Evolutionary conservation across 345 rosid species (phyloP), one percentile per base, ranked within the genome.

Genomic region (Trapa incisa): DNA sequence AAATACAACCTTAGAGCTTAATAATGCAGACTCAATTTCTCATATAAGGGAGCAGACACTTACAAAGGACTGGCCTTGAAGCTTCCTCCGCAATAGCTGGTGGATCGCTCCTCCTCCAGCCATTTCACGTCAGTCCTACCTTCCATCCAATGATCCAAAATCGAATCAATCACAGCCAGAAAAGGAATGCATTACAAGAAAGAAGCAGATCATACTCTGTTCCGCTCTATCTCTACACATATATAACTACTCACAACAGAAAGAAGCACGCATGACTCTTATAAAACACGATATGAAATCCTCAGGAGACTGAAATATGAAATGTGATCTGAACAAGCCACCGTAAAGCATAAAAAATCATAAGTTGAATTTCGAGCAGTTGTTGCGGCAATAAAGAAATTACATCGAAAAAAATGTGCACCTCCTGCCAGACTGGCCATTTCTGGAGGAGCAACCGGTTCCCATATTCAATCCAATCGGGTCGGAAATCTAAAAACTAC

Each of bases 91-190:
- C 70, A 93, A 83, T 72, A 90, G 92, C 81, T 84, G 98, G 81
- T 80, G 92, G 83, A 93, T 88, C 64, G 88, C 68, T 73, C 94
- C 96, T 79, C 96, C 97, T 79, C 97, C 97, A 84, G 82, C 92
- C 98, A 93, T 93, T 79, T 80, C 66, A 32, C 66, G 58, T 61
- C 38, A 71, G 74, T 41, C 35, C 74, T 66, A 71, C 65, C 68
- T 63, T 76, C 79, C 79, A 77, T 72, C 36, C 36, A 35, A 42
- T 33, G 5, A 32, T 32, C 14, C 63, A 58, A 58, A 58, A 32
- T 33, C 14, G 3, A 10, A 33, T 58, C 13, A n/a, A 57, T 57
- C n/a, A 1, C 61, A 57, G 32, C n/a, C 61, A 29, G 35, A 58
- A 58, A 33, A 9, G 32, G 38, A 58, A 5, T n/a, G 35, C 32